Conservation (phyloP, 495 filamentous ascomycete genomes). For the Aspergillus heteromorphus region DNA sequence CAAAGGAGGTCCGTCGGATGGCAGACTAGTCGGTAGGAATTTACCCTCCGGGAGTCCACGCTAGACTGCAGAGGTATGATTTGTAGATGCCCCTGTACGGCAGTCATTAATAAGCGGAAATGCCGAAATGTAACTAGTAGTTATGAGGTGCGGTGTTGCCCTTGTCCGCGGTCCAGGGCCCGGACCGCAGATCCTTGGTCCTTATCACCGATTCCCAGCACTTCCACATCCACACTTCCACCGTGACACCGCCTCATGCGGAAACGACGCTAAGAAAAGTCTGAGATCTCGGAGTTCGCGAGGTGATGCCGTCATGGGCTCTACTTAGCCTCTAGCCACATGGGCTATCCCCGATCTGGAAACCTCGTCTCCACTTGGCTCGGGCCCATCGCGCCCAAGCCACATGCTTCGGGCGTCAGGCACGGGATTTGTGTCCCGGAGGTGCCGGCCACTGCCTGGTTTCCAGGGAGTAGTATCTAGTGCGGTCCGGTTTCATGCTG, state of each 20-base stretch:
- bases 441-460: not conserved
- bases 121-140: slow-evolving; percentile 9
- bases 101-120: slow-evolving; percentile 3
- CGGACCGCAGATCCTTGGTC: slow-evolving; percentile 9
- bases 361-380: not conserved
- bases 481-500: not conserved
- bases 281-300: not conserved
- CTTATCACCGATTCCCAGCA: not conserved
- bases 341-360: not conserved
- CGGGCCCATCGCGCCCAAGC: not conserved
- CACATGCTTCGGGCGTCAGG: not conserved
- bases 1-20: not conserved
- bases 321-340: not conserved
- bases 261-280: slow-evolving; percentile 1
- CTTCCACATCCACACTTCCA: not conserved
- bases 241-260: slow-evolving; percentile 9
- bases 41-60: too few relatives aligned
- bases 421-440: not conserved
- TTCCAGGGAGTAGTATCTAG: too few relatives aligned
- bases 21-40: too few relatives aligned
- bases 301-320: not conserved
- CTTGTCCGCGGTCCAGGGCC: not conserved
- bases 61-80: too few relatives aligned
- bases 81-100: not conserved
- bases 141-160: too few relatives aligned